Conservation (phyloP, 169 alveolate genomes). For the Cryptosporidium xiaoi region DNA sequence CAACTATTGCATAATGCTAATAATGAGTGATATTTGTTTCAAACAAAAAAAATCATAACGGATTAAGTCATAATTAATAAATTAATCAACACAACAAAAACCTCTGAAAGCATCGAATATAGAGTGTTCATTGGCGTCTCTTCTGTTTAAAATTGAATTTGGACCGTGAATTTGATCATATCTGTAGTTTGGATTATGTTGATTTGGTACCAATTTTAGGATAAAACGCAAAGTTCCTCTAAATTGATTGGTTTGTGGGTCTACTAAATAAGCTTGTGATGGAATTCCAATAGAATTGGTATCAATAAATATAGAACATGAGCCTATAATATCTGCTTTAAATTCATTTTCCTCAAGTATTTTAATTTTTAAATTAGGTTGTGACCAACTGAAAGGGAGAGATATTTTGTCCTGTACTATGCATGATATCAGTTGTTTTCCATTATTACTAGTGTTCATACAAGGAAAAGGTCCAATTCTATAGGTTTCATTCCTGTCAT, state of each 20-base stretch:
- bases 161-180: slow-evolving; percentile 71
- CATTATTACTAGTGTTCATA: neutral
- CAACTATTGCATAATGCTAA: too few relatives aligned
- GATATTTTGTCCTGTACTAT: slow-evolving; percentile 49
- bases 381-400: slow-evolving; percentile 60
- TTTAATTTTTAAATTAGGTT: slow-evolving; percentile 26
- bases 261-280: slow-evolving; percentile 40
- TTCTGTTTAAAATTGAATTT: slow-evolving; percentile 56
- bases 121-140: slow-evolving; percentile 25
- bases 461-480: slow-evolving; percentile 72
- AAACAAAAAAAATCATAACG: neutral
- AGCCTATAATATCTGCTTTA: slow-evolving; percentile 54
- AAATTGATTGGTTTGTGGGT: slow-evolving; percentile 53
- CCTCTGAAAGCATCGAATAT: slow-evolving; percentile 52
- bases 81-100: slow-evolving; percentile 59
- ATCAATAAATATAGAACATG: slow-evolving; percentile 42
- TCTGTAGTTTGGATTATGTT: slow-evolving; percentile 67
- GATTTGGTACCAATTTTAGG: slow-evolving; percentile 54
- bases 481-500: slow-evolving; percentile 64
- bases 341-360: slow-evolving; percentile 61
- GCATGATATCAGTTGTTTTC: slow-evolving; percentile 10
- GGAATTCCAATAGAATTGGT: slow-evolving; percentile 36
- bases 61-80: neutral
- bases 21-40: neutral
- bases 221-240: slow-evolving; percentile 45